These are phyloP conservation scores for Russula vinacea DNA, from an alignment of 768 basidiomycete genomes.

Conservation along the genomic window DNA sequence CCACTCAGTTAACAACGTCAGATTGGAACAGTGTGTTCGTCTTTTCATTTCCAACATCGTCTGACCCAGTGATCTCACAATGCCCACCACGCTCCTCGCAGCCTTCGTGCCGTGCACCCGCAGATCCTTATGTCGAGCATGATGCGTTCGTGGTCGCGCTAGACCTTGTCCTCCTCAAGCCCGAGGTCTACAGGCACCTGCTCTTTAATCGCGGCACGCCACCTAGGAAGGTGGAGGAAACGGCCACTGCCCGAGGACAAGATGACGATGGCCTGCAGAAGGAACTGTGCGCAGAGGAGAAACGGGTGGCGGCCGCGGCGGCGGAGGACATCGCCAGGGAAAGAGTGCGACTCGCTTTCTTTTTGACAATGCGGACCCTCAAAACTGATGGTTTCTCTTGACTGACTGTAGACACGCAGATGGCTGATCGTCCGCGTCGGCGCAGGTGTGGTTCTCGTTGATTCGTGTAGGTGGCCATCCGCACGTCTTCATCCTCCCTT, in stretches of 20 bases:
- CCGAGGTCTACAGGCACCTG: conserved; percentile 77
- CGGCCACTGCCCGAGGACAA: background rate
- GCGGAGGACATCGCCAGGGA: conserved; percentile 28
- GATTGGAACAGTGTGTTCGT: conserved; percentile 82
- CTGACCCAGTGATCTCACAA: conserved; percentile 16
- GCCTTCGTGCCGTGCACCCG: conserved; percentile 63
- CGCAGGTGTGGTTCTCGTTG: conserved; percentile 54
- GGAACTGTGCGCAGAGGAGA: conserved; percentile 29
- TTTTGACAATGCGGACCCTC: background rate
- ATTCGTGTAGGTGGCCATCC: conserved; percentile 57
- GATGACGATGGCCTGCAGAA: background rate
- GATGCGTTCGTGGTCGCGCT: conserved; percentile 68
- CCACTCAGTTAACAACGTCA: conserved; percentile 69
- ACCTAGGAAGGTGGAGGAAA: conserved; percentile 46
- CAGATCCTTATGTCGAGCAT: conserved; percentile 86
- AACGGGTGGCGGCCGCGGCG: conserved; percentile 28
- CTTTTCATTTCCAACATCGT: background rate
- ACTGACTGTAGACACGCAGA: conserved; percentile 53
- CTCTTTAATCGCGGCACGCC: conserved; percentile 74
- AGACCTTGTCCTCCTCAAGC: conserved; percentile 78
- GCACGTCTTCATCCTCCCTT: background rate
- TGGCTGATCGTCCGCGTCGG: conserved; percentile 58
- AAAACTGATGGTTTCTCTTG: background rate
- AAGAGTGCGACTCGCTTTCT: conserved; percentile 5
- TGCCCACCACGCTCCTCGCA: conserved; percentile 31